Percentiles rank a stretch among this genome's conserved stretches.
These are phyloP conservation scores for Fusarium tuaranense DNA, from an alignment of 2,329 filamentous ascomycete species.

Conservation along the genomic window DNA sequence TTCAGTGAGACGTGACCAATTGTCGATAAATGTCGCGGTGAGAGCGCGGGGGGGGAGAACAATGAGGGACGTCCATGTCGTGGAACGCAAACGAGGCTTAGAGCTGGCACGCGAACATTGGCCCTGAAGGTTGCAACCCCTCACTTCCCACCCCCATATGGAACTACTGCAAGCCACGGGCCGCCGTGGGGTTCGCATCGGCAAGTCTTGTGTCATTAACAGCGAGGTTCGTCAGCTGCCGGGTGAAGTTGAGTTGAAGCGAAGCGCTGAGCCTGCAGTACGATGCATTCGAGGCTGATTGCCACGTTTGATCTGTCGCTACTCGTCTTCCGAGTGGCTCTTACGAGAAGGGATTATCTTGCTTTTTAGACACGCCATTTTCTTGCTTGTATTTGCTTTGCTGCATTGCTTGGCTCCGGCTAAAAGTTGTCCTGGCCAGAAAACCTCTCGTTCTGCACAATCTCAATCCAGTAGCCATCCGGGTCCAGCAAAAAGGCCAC, in stretches of 20 bases:
- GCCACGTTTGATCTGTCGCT: background rate
- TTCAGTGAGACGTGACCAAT: slow-evolving; percentile 5
- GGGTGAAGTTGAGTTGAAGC: background rate
- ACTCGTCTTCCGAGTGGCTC: background rate
- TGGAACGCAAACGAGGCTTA: background rate
- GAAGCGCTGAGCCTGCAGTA: background rate
- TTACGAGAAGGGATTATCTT: background rate
- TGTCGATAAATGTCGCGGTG: background rate
- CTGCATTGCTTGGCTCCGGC: slow-evolving; percentile 30
- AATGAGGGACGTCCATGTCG: background rate
- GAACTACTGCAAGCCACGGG: slow-evolving; percentile 44
- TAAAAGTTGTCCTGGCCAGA: slow-evolving; percentile 65
- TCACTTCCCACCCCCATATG: slow-evolving; percentile 40
- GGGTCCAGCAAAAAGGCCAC: slow-evolving; percentile 93
- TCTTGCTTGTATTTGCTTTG: background rate
- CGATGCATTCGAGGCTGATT: background rate
- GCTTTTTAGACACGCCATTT: background rate
- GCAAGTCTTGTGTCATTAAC: background rate
- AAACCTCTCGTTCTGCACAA: slow-evolving; percentile 82
- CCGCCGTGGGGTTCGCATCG: slow-evolving; percentile 26
- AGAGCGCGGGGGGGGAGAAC: background rate
- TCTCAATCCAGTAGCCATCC: slow-evolving; percentile 85
- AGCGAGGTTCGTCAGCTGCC: slow-evolving; percentile 1
- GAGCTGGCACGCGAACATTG: slow-evolving; percentile 10
- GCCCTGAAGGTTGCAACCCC: slow-evolving; percentile 33